Base-by-base conservation (phyloP, 371 early-diverging fungal species). In the Rhizomucor miehei region DNA sequence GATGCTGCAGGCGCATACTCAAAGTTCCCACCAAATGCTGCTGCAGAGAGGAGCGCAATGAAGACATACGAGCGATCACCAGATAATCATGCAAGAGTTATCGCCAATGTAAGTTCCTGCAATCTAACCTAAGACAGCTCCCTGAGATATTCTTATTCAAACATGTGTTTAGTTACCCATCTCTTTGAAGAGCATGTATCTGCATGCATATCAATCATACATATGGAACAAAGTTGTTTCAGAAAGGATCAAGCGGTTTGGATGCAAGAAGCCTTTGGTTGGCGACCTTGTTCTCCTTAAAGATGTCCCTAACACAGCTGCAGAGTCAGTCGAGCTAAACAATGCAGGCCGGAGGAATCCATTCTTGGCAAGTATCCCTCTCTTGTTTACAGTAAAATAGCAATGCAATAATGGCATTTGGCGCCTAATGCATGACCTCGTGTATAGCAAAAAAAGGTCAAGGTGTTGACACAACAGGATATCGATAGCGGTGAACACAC, bases 161-260 rank as follows among this genome's bases (percentile, higher is more conserved):
- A 3, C 29, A 29, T 29, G 29, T 29, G 29, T 3, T 5, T 29
- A 29, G 29, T 29, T 29, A 8, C 29, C 29, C 29, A 29, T 29
- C 5, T 29, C 29, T 29, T 29, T 29, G 29, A 29, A 89, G 19
- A 69, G 88, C 56, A 89, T 99, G 86, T 99, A 99, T 71, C 75
- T 93, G 23, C 99, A 99, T 73, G 92, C 98, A 5, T 98, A 96
- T 62, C 99, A 99, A 75, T 94, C 95, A 36, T 91, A 80, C 59
- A 75, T 98, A 20, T 99, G 99, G 95, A 99, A 99, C 73, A 65
- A 80, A 19, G 85, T 89, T 16, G 93, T 90, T 3, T 85, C 91
- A 37, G 84, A 88, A 62, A 81, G 98, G 14, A 66, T 94, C 24
- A 68, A 73, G 12, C 57, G 79, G 35, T 90, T 82, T 64, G 98